phyloP scores from a whole-genome alignment of 108 stramenopile genomes.

The Fragilaria crotonensis region DNA sequence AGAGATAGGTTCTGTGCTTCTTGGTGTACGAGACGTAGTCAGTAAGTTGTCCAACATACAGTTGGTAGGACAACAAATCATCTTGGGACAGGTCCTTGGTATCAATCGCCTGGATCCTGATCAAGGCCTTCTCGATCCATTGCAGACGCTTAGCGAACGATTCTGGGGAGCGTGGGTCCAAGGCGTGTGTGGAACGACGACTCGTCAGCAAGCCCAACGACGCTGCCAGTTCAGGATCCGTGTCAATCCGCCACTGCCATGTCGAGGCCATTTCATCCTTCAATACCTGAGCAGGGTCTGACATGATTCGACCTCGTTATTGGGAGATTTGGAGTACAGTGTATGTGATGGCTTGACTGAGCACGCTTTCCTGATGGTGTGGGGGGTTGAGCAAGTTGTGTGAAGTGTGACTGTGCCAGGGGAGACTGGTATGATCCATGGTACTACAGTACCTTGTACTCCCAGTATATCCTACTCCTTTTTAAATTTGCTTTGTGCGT shows the following conservation, averaged over 20 bases:
- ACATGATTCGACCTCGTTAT: too few relatives aligned
- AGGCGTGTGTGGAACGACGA: constrained; percentile 36
- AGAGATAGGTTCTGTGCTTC: constrained; percentile 33
- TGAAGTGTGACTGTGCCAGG: too few relatives aligned
- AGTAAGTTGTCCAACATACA: constrained; percentile 34
- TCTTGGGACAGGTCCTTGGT: constrained; percentile 10
- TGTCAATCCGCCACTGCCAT: constrained; percentile 38
- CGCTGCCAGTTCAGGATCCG: constrained; percentile 44
- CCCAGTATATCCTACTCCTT: too few relatives aligned
- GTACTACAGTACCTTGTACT: too few relatives aligned
- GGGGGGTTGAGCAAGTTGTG: too few relatives aligned
- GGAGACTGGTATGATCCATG: too few relatives aligned
- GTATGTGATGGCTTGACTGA: too few relatives aligned
- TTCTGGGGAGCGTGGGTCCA: constrained; percentile 39
- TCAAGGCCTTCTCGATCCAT: constrained; percentile 32
- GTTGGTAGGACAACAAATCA: constrained; percentile 23
- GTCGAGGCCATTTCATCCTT: constrained; percentile 25
- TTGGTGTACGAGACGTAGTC: constrained; percentile 32
- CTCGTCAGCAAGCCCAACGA: constrained; percentile 34
- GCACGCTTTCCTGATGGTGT: too few relatives aligned
- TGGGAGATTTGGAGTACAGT: too few relatives aligned
- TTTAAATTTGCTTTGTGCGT: too few relatives aligned
- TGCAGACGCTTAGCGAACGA: constrained; percentile 28
- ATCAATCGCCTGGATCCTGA: constrained; percentile 15
- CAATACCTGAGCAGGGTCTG: constrained; percentile 6